Evolutionary conservation across 164 flowering plant species (phyloP).

Genomic region (Amborella trichopoda): DNA sequence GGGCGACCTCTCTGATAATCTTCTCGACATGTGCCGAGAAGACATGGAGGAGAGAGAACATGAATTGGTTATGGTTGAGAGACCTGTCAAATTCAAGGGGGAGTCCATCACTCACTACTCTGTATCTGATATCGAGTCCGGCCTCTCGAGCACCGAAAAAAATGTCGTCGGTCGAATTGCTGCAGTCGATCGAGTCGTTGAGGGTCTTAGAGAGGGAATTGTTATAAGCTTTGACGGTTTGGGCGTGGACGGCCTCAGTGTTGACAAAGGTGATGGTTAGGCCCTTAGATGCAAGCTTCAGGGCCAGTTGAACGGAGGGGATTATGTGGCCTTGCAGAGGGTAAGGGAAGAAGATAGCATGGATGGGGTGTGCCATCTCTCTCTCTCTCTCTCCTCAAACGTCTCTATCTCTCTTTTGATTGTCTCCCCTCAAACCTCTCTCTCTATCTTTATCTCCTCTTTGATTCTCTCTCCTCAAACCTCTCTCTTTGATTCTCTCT

Average conservation of each 20-base stretch:
- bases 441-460: no score
- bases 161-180: no score
- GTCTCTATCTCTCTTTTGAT: no score
- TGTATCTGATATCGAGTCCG: slow-evolving; percentile 57
- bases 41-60: slow-evolving; percentile 44
- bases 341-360: slow-evolving; percentile 51
- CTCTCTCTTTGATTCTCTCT: no score
- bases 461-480: no score
- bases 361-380: no score
- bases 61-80: slow-evolving; percentile 54
- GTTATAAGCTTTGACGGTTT: slow-evolving; percentile 26
- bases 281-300: slow-evolving; percentile 65
- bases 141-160: no score
- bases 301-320: slow-evolving; percentile 56
- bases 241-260: slow-evolving; percentile 53
- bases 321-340: slow-evolving; percentile 84
- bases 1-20: slow-evolving; percentile 20
- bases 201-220: no score
- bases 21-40: slow-evolving; percentile 57
- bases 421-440: no score
- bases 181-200: no score
- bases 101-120: slow-evolving; percentile 57
- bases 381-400: no score
- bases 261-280: slow-evolving; percentile 73
- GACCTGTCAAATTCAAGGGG: slow-evolving; percentile 67